Evolutionary conservation across 2,329 filamentous ascomycete genomes (phyloP), one percentile per base, ranked within the genome.

Genomic region (Cercospora sp.): DNA sequence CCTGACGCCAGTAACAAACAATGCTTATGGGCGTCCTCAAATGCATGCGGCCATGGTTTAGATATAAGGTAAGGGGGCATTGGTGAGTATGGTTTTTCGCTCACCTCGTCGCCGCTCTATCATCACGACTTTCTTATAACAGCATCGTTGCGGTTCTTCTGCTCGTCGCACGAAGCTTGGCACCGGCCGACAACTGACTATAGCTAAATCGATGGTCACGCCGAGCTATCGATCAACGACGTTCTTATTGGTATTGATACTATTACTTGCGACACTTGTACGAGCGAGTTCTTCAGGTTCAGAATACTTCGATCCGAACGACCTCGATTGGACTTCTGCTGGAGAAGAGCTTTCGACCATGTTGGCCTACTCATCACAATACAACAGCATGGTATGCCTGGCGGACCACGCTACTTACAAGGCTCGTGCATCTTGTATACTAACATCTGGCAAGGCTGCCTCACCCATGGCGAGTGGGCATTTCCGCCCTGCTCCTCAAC

Each of bases 21-120:
- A 59, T 42, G 55, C 63, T 59, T 65, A 63, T 20, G 58, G 63
- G 63, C 65, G 61, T 60, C 66, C 66, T 60, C 66, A 63, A 65
- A 28, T 28, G 10, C 12, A 28, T 20, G 28, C 16, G 39, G 60
- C 59, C 45, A 60, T 68, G 53, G 7, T 59, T 51, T 33, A 26
- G 48, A 64, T 67, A 65, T 59, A 68, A 65, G 53, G 63, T 62
- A 58, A 55, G 59, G 36, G 64, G 23, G 30, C 59, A 42, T 60
- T 55, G 36, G 57, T 23, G 20, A 53, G 36, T 53, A 64, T 67
- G 33, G 8, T 31, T 39, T 62, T 18, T 39, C 16, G 36, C 36
- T 62, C 51, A 63, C 51, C 55, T 58, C 55, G 58, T 62, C 57
- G 63, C 59, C 57, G 53, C 53, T 28, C 20, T 8, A 26, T 53